phyloP scores from a whole-genome alignment of 208 protist genomes.

The Porcisia hertigi region DNA sequence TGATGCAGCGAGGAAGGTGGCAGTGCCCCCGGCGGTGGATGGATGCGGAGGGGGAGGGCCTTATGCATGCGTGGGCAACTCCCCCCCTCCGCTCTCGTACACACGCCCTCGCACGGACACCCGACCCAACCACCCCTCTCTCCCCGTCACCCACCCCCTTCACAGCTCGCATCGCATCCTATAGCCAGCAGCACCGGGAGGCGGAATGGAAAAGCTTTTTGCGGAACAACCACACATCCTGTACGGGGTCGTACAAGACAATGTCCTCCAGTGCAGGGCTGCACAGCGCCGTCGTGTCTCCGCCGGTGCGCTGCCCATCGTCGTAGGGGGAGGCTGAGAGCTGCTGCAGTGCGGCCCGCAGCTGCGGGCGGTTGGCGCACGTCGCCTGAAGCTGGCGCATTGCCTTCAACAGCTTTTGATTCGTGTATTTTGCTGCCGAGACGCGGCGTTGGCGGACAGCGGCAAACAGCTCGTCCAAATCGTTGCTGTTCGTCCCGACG shows the following conservation, averaged over 20 bases:
- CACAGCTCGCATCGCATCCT: too few species aligned
- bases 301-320: conserved; percentile 42
- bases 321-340: conserved; percentile 54
- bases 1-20: too few species aligned
- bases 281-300: conserved; percentile 41
- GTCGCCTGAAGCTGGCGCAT: conserved; percentile 67
- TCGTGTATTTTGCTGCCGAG: conserved; percentile 53
- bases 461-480: conserved; percentile 73
- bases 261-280: conserved; percentile 60
- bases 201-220: conserved; percentile 76
- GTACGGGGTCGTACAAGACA: conserved; percentile 84
- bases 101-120: too few species aligned
- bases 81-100: too few species aligned
- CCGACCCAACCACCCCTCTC: too few species aligned
- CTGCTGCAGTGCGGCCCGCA: conserved; percentile 45
- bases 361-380: conserved; percentile 47
- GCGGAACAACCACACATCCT: conserved; percentile 79
- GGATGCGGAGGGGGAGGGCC: too few species aligned
- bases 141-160: too few species aligned
- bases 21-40: too few species aligned
- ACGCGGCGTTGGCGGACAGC: conserved; percentile 54
- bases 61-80: too few species aligned
- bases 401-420: conserved; percentile 66
- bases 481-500: conserved; percentile 70
- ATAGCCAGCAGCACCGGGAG: conserved; percentile 58